Base-by-base conservation (phyloP, 148 eudicot genomes). In the Rhododendron mucronatum region DNA sequence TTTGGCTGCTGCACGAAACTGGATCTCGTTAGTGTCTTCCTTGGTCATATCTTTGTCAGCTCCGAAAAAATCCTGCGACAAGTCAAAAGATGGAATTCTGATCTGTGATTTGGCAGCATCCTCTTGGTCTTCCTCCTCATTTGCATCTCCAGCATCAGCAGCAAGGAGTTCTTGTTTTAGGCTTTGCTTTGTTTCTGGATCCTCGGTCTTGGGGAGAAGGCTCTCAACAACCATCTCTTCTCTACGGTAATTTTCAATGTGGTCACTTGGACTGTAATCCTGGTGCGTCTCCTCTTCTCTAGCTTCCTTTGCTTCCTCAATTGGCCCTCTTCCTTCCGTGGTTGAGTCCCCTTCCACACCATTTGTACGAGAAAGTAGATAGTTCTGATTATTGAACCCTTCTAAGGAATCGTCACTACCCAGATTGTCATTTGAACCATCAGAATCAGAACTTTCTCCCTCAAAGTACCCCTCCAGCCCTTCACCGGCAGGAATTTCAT, bases 361-460 rank as follows among this genome's bases (percentile, higher is more conserved):
- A 85, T 35, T 57, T 14, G 39, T 86, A 26, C 35, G 21, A 33
- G 67, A 74, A 21, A 77, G 48, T 82, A 7, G 55, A 37, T 45
- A 28, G 23, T 45, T 57, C 39, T 65, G 85, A 53, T 44, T 61
- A 23, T 77, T 77, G 48, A 41, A 77, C 55, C 21, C 33, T 44
- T 44, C 33, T 11, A 45, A 20, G 35, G 78, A 83, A 67, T 79
- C 47, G 45, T 44, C 45, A 11, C 75, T 69, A 23, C 78, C 81
- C 69, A 48, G 57, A 59, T 86, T 47, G 87, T 86, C 85, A 80
- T 57, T 86, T 41, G 91, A 86, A 28, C 81, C 87, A 76, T 89
- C 91, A 30, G 90, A 86, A 28, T 79, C 82, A 59, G 90, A 82
- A 44, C 80, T 90, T 71, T 84, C 85, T 88, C 88, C 93, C 61